These are phyloP conservation scores for Gamarada debralockiae DNA, from an alignment of 495 filamentous ascomycete species.

Conservation along the genomic window DNA sequence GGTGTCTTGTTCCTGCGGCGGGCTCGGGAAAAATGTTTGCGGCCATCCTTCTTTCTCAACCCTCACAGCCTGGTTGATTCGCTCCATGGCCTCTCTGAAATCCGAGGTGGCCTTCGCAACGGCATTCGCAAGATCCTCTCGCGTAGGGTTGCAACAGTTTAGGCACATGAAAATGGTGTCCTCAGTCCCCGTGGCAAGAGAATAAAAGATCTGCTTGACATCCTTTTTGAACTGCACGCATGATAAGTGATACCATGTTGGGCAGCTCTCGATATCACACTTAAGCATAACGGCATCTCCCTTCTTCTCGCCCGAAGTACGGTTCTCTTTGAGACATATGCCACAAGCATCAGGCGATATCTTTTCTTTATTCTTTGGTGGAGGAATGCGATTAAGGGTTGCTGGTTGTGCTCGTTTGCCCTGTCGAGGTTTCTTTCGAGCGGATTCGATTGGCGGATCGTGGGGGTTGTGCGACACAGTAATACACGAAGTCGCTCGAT, in stretches of 20 bases:
- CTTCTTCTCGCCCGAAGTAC: background rate
- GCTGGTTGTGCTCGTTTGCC: no score
- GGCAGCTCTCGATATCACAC: background rate
- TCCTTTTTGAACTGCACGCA: background rate
- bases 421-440: background rate
- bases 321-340: background rate
- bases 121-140: background rate
- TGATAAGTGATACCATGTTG: constrained; percentile 4
- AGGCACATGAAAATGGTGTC: background rate
- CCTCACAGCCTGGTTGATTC: background rate
- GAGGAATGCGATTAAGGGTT: no score
- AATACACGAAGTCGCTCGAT: background rate
- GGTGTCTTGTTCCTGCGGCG: background rate
- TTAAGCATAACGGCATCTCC: background rate
- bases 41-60: background rate
- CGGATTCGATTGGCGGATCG: background rate
- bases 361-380: no score
- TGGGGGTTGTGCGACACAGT: background rate
- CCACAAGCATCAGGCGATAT: background rate
- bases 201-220: background rate
- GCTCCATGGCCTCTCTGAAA: background rate
- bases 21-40: background rate
- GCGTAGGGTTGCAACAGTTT: background rate
- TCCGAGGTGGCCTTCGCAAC: background rate
- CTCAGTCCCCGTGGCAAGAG: background rate